A percentile compares a stretch with the other conserved stretches of the same genome.
phyloP scores from a whole-genome alignment of 208 protist species.

The Herpetomonas samuelpessoai region DNA sequence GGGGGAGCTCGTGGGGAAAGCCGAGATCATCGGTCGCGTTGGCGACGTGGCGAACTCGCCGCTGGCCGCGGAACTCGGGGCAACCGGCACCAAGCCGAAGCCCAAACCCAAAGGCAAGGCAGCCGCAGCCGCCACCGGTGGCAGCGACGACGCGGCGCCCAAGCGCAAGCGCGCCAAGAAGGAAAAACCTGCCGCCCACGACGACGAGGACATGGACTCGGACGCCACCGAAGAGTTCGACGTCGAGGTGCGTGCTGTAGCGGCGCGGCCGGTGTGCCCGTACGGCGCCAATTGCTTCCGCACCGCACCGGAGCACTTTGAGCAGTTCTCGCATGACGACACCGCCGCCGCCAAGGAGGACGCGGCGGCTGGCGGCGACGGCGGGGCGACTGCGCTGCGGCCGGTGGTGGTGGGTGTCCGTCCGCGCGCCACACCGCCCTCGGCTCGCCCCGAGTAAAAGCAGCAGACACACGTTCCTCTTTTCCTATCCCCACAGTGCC shows the following conservation, averaged over 20 bases:
- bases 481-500: no score
- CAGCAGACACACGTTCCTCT: no score
- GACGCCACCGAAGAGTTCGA: slow-evolving; percentile 75
- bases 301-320: slow-evolving; percentile 56
- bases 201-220: slow-evolving; percentile 37
- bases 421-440: no score
- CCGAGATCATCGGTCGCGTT: slow-evolving; percentile 48
- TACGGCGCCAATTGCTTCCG: slow-evolving; percentile 71
- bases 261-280: slow-evolving; percentile 48
- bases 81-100: slow-evolving; percentile 15
- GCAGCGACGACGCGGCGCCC: slow-evolving; percentile 5
- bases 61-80: slow-evolving; percentile 20
- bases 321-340: slow-evolving; percentile 50
- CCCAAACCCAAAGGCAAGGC: slow-evolving; percentile 16
- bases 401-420: neutral
- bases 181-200: slow-evolving; percentile 6
- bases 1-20: slow-evolving; percentile 48
- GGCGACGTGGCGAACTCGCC: slow-evolving; percentile 65
- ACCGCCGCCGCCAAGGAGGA: neutral
- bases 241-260: slow-evolving; percentile 41
- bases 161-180: slow-evolving; percentile 12
- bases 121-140: neutral
- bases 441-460: no score
- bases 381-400: neutral
- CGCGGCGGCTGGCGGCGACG: neutral